These are phyloP conservation scores for Nitzschia sp. DNA, from an alignment of 108 stramenopile species.

Conservation along the genomic window DNA sequence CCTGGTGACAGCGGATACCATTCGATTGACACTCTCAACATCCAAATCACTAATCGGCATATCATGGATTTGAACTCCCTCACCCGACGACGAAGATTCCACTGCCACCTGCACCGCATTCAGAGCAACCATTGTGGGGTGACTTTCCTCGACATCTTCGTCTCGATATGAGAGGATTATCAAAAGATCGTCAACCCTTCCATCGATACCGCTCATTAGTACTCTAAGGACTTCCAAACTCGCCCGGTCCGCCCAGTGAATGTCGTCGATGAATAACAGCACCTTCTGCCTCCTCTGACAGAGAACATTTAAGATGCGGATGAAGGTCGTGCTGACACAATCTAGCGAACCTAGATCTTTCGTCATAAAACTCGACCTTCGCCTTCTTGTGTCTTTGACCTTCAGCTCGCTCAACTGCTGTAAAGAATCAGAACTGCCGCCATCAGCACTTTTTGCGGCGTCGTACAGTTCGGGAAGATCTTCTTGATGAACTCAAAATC, in stretches of 20 bases:
- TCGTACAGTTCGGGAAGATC: conserved; percentile 23
- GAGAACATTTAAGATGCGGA: conserved; percentile 28
- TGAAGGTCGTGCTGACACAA: conserved; percentile 21
- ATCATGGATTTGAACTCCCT: conserved; percentile 1
- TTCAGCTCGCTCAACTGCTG: neutral
- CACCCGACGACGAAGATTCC: neutral
- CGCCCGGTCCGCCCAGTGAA: conserved; percentile 55
- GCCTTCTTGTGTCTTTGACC: neutral
- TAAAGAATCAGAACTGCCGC: no score
- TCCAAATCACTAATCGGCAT: conserved; percentile 24
- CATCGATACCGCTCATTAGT: conserved; percentile 3
- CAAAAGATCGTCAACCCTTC: conserved; percentile 6
- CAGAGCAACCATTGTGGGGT: neutral
- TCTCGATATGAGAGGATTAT: conserved; percentile 23
- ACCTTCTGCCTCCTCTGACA: conserved; percentile 10
- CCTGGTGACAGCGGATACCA: conserved; percentile 34
- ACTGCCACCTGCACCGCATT: neutral
- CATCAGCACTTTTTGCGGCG: no score
- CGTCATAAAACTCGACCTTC: conserved; percentile 6
- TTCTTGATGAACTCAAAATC: conserved; percentile 29
- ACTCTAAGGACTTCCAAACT: conserved; percentile 32
- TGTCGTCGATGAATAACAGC: conserved; percentile 50
- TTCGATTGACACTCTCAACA: conserved; percentile 26
- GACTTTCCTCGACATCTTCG: conserved; percentile 13
- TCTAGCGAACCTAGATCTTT: neutral